phyloP scores from a whole-genome alignment of 768 basidiomycete species.

The Coprinopsis cinerea region DNA sequence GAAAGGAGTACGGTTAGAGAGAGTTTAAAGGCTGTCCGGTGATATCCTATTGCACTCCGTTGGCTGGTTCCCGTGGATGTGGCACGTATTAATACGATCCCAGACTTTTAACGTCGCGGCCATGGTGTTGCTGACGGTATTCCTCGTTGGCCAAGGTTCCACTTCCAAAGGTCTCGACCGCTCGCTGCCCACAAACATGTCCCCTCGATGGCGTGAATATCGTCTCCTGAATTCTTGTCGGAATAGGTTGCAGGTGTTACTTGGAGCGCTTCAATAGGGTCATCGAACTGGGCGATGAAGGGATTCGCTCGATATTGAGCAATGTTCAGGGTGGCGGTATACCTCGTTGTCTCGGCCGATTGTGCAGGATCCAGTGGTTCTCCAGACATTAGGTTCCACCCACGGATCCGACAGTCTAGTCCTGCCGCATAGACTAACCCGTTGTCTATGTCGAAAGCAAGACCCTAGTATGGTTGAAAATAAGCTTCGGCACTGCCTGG shows the following conservation, averaged over 20 bases:
- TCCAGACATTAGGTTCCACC: constrained; percentile 64
- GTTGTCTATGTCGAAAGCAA: constrained; percentile 50
- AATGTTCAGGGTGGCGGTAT: neutral
- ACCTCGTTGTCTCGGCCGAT: neutral
- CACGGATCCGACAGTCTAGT: constrained; percentile 55
- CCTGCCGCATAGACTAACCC: constrained; percentile 66
- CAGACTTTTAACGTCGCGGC: neutral
- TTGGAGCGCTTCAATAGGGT: constrained; percentile 43
- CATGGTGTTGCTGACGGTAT: neutral
- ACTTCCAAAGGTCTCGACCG: constrained; percentile 40
- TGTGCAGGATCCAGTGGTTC: constrained; percentile 26
- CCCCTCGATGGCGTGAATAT: neutral
- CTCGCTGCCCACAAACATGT: constrained; percentile 39
- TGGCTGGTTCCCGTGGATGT: neutral
- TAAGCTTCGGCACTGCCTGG: neutral
- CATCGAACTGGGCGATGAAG: constrained; percentile 28
- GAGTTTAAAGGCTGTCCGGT: constrained; percentile 24
- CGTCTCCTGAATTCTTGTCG: neutral
- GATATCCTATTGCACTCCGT: neutral
- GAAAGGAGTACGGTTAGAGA: constrained; percentile 72
- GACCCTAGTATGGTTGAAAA: constrained; percentile 39
- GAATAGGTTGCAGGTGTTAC: constrained; percentile 32
- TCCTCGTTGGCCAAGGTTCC: constrained; percentile 38
- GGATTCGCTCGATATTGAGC: constrained; percentile 18
- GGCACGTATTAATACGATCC: too few species aligned